Base-by-base conservation (phyloP, 169 alveolate species). In the Eimeria necatrix region DNA sequence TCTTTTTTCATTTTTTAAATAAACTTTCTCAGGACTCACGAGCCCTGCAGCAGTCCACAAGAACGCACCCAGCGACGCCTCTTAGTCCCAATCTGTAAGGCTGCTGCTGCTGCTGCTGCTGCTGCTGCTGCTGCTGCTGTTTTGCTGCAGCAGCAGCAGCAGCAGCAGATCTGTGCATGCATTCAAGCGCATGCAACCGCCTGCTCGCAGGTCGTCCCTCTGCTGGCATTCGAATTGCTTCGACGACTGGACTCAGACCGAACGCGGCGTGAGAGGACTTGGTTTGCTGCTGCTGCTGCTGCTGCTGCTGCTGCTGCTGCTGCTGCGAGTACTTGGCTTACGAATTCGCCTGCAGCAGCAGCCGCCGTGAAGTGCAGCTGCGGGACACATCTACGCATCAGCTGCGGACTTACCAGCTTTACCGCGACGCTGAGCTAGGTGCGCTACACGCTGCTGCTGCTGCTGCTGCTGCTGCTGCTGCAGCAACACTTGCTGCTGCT, bases 401-500 rank as follows among this genome's bases (percentile, higher is more conserved):
- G 87, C 64, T 26, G 61, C 87, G 18, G 32, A 14, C 61, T 56
- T 20, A 60, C 87, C 61, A 10, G 61, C 32, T 14, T 4, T 26
- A 32, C n/a, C 14, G 87, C 0, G 24, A 60, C 20, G 32, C 26
- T n/a, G 26, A 56, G 1, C 14, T 18, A 4, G 61, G 87, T 32
- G 24, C 24, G 52, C 52, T 22, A 6, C 7, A 24, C 7, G 84
- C 8, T n/a, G 84, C 49, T 22, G 84, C 84, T 10, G 49, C 84
- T 10, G 52, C 53, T 41, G 84, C 84, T n/a, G 12, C 46, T 18
- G 52, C 71, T 51, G 49, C 64, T 48, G 71, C 71, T 80, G 71
- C 89, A 18, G 89, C 85, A 26, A 51, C 71, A n/a, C 51, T 51
- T 80, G 89, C 89, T 48, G 46, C 71, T 80, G 89, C 48, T 68